phyloP scores from a whole-genome alignment of 352 stramenopile species.

The Pythium sp. region DNA sequence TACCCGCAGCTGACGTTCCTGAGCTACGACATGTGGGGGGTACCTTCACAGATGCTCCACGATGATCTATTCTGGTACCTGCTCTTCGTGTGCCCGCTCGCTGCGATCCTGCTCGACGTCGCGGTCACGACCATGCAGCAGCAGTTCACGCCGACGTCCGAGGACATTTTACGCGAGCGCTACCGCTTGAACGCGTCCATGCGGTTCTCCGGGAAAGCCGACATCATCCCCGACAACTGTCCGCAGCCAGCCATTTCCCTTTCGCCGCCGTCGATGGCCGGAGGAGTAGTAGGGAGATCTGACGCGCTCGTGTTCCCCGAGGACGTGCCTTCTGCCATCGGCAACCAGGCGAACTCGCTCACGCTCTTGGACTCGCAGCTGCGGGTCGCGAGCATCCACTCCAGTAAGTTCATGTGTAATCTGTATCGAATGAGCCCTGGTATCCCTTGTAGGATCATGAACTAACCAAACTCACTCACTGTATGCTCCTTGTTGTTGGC shows the following conservation, averaged over 20 bases:
- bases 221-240: constrained; percentile 11
- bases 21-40: constrained; percentile 63
- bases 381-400: constrained; percentile 11
- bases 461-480: background rate
- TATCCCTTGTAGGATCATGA: background rate
- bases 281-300: background rate
- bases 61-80: constrained; percentile 56
- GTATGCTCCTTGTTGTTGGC: background rate
- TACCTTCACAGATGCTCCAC: constrained; percentile 37
- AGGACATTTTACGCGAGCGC: constrained; percentile 65
- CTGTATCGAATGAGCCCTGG: background rate
- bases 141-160: constrained; percentile 46
- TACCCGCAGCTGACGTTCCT: constrained; percentile 70
- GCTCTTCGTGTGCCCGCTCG: constrained; percentile 46
- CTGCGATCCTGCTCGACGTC: constrained; percentile 45
- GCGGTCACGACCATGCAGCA: constrained; percentile 35
- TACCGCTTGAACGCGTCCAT: constrained; percentile 22
- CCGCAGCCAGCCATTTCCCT: background rate
- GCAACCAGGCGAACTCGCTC: constrained; percentile 8
- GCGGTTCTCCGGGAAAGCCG: constrained; percentile 16
- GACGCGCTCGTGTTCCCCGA: constrained; percentile 15
- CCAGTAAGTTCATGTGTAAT: constrained; percentile 6
- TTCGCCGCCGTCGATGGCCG: background rate
- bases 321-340: background rate
- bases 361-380: constrained; percentile 11